Conservation (phyloP, 139 green algal species). For the Diplosphaera chodatii region DNA sequence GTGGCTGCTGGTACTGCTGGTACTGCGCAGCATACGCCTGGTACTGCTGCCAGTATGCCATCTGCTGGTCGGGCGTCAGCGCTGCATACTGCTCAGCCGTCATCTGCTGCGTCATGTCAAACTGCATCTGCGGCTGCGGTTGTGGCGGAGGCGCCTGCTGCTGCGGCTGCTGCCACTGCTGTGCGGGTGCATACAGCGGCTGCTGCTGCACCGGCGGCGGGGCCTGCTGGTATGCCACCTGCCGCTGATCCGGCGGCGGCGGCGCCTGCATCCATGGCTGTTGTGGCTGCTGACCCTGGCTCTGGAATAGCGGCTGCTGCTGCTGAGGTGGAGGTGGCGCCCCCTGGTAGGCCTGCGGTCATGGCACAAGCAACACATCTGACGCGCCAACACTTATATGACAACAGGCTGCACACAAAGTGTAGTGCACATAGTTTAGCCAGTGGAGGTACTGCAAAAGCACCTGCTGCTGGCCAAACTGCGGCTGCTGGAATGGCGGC, state of each 20-base stretch:
- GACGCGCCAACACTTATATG: too few relatives aligned
- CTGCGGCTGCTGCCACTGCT: background rate
- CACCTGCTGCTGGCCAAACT: background rate
- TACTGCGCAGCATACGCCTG: background rate
- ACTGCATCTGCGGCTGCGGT: background rate
- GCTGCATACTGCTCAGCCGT: background rate
- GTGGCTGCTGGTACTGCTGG: background rate
- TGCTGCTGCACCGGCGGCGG: background rate
- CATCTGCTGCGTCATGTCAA: constrained; percentile 1
- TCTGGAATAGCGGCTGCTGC: background rate
- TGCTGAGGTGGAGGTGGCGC: background rate
- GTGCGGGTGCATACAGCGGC: too few relatives aligned
- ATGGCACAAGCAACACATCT: too few relatives aligned
- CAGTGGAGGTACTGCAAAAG: too few relatives aligned
- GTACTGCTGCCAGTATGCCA: constrained; percentile 2
- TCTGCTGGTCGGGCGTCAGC: constrained; percentile 1
- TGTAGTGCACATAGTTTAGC: too few relatives aligned
- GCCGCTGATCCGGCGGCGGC: background rate
- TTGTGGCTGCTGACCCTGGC: background rate
- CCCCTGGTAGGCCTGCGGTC: too few relatives aligned
- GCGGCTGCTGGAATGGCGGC: background rate
- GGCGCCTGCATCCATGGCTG: background rate
- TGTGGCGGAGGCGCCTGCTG: background rate
- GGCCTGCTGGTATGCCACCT: background rate
- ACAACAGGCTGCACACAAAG: too few relatives aligned